These are phyloP conservation scores for Euphorbia tirucalli DNA, from an alignment of 345 rosid species.

Conservation along the genomic window DNA sequence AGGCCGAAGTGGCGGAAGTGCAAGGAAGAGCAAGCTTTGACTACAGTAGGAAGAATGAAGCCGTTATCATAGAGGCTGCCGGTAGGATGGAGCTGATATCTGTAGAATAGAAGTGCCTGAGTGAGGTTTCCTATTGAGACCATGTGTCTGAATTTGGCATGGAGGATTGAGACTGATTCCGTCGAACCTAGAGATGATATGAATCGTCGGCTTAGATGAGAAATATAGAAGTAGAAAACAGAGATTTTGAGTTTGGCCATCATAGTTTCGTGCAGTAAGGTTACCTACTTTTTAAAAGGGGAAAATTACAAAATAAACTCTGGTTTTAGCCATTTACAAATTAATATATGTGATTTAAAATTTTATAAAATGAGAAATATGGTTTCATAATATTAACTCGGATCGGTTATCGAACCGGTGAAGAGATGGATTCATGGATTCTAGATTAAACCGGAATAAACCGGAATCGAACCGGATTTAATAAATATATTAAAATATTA, in stretches of 20 bases:
- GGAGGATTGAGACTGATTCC: constrained; percentile 4
- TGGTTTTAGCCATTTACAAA: too few relatives aligned
- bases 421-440: too few relatives aligned
- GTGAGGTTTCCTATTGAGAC: constrained; percentile 32
- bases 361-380: too few relatives aligned
- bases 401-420: too few relatives aligned
- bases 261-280: neutral
- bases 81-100: constrained; percentile 27
- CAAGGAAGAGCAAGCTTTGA: constrained; percentile 44
- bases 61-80: constrained; percentile 24
- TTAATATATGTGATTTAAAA: too few relatives aligned
- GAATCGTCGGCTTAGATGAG: constrained; percentile 1
- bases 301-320: too few relatives aligned
- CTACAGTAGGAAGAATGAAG: constrained; percentile 43
- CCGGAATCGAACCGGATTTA: too few relatives aligned
- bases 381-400: too few relatives aligned
- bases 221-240: too few relatives aligned
- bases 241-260: neutral
- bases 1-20: constrained; percentile 23
- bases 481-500: too few relatives aligned
- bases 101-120: constrained; percentile 33
- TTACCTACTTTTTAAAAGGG: too few relatives aligned
- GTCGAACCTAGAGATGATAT: neutral
- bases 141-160: constrained; percentile 30
- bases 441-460: too few relatives aligned